Conservation (phyloP, 345 rosid genomes). For the Brassica juncea region DNA sequence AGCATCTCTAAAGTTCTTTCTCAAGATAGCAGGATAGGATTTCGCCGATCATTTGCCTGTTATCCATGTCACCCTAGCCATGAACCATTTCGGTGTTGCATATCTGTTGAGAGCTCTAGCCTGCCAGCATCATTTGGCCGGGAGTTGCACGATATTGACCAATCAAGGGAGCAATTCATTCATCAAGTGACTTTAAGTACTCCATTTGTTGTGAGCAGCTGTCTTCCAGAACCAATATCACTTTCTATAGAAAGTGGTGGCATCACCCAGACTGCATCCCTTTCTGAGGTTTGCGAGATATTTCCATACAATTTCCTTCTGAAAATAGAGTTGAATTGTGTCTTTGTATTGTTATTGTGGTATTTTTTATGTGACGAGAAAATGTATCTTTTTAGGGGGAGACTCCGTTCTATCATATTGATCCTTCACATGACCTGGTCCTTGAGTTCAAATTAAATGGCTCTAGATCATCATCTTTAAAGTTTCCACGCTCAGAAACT, state of each 20-base stretch:
- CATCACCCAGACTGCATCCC: slow-evolving; percentile 53
- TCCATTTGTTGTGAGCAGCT: slow-evolving; percentile 68
- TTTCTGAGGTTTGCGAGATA: slow-evolving; percentile 71
- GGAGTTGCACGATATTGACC: slow-evolving; percentile 43
- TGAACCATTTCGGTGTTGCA: slow-evolving; percentile 86
- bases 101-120: slow-evolving; percentile 60
- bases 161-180: slow-evolving; percentile 51
- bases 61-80: slow-evolving; percentile 91
- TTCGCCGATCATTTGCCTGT: slow-evolving; percentile 81
- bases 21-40: slow-evolving; percentile 74
- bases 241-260: slow-evolving; percentile 80
- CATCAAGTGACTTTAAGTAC: slow-evolving; percentile 75
- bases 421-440: slow-evolving; percentile 80
- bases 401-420: slow-evolving; percentile 79
- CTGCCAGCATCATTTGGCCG: slow-evolving; percentile 53
- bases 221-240: slow-evolving; percentile 70
- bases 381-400: slow-evolving; percentile 52
- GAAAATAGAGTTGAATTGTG: slow-evolving; percentile 22
- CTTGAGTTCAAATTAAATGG: slow-evolving; percentile 67
- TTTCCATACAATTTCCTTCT: slow-evolving; percentile 28
- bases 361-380: slow-evolving; percentile 4
- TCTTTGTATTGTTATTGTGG: slow-evolving; percentile 19
- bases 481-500: slow-evolving; percentile 77
- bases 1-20: slow-evolving; percentile 71
- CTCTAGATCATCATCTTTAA: slow-evolving; percentile 55